phyloP scores from a whole-genome alignment of 2,329 filamentous ascomycete species.

The Chrysoporthe cubensis region DNA sequence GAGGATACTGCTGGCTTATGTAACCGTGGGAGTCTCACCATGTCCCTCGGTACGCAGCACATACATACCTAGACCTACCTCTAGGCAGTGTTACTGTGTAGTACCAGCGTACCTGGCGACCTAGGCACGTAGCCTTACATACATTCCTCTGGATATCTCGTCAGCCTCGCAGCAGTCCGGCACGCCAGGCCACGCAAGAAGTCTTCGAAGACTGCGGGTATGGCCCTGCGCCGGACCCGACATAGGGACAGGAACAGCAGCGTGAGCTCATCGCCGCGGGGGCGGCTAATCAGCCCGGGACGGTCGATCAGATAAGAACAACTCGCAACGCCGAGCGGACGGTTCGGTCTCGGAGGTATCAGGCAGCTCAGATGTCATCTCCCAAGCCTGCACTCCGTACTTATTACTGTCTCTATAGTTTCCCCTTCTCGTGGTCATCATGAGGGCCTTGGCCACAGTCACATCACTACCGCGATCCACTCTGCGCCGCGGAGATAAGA shows the following conservation, averaged over 20 bases:
- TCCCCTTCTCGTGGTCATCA: not conserved
- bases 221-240: not conserved
- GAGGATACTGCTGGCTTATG: not conserved
- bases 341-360: not conserved
- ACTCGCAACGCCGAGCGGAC: not conserved
- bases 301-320: not conserved
- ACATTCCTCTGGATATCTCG: too few relatives aligned
- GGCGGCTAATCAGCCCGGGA: not conserved
- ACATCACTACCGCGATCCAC: not conserved
- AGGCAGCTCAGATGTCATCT: constrained; percentile 1
- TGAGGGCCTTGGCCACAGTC: not conserved
- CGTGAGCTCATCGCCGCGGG: not conserved
- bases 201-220: too few relatives aligned
- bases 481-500: not conserved
- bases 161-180: too few relatives aligned
- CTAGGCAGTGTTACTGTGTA: too few relatives aligned
- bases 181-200: too few relatives aligned
- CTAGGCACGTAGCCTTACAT: too few relatives aligned
- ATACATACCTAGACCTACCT: too few relatives aligned
- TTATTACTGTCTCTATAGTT: too few relatives aligned
- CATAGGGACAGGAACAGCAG: not conserved
- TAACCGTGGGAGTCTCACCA: not conserved
- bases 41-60: not conserved
- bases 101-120: too few relatives aligned
- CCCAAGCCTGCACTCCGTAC: not conserved